These are phyloP conservation scores for Talaromyces islandicus DNA, from an alignment of 2,329 filamentous ascomycete genomes.

Conservation along the genomic window DNA sequence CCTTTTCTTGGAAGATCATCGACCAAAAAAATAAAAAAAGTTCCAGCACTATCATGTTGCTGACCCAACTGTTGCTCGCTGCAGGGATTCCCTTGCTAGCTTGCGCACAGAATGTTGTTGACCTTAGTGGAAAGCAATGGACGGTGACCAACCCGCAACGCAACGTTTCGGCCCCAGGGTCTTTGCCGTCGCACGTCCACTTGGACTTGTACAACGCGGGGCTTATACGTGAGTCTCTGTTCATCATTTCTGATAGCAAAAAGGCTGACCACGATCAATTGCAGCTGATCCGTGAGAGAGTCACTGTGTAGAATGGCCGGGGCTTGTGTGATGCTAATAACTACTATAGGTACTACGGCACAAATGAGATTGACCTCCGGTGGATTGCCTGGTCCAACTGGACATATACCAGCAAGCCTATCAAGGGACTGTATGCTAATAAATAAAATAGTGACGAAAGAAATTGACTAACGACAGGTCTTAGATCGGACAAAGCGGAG, in stretches of 20 bases:
- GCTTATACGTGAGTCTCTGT: conserved; percentile 42
- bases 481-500: conserved; percentile 23
- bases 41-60: not conserved
- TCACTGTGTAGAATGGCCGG: not conserved
- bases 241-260: not conserved
- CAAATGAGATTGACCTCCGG: conserved; percentile 55
- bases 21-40: not conserved
- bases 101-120: conserved; percentile 29
- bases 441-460: not conserved
- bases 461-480: not conserved
- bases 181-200: conserved; percentile 54
- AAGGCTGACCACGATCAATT: conserved; percentile 2
- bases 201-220: conserved; percentile 51
- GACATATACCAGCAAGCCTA: conserved; percentile 51
- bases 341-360: conserved; percentile 40
- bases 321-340: conserved; percentile 4
- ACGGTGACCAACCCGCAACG: conserved; percentile 39
- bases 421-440: conserved; percentile 37
- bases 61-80: conserved; percentile 1
- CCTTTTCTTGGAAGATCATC: not conserved
- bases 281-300: conserved; percentile 29
- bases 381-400: conserved; percentile 57
- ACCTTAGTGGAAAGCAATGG: conserved; percentile 40
- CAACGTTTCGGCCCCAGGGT: conserved; percentile 50
- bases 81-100: conserved; percentile 13